Conservation (phyloP, 192 early-diverging fungal genomes). For the Backusella tuberculispora region DNA sequence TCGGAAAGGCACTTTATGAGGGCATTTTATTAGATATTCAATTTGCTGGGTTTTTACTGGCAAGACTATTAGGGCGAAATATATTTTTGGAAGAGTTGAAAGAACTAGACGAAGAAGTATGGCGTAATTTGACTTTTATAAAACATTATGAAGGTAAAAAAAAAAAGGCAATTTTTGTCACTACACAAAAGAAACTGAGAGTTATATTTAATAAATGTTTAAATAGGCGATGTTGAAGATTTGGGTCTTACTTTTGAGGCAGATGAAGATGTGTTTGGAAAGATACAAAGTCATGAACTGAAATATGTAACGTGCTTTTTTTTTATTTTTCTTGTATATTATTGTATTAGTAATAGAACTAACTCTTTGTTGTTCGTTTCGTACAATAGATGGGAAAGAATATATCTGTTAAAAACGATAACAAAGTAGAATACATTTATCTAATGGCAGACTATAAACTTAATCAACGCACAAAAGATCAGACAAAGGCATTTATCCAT, state of each 20-base stretch:
- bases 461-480: slow-evolving; percentile 67
- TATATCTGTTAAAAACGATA: slow-evolving; percentile 63
- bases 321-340: neutral
- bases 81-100: slow-evolving; percentile 63
- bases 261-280: slow-evolving; percentile 62
- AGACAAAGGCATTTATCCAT: slow-evolving; percentile 73
- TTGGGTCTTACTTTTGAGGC: slow-evolving; percentile 63
- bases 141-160: slow-evolving; percentile 59
- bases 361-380: neutral
- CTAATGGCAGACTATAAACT: slow-evolving; percentile 77
- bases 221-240: slow-evolving; percentile 61
- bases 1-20: slow-evolving; percentile 69
- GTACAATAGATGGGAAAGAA: slow-evolving; percentile 48
- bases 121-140: slow-evolving; percentile 56
- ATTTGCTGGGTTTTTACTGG: slow-evolving; percentile 64
- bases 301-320: slow-evolving; percentile 34
- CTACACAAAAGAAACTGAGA: neutral
- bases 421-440: slow-evolving; percentile 75
- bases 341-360: neutral
- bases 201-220: neutral
- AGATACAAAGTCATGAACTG: slow-evolving; percentile 43
- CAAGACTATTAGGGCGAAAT: slow-evolving; percentile 57
- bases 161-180: neutral
- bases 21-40: slow-evolving; percentile 61
- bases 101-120: slow-evolving; percentile 58